Evolutionary conservation across 78 protist genomes (phyloP).

Genomic region (Dictyostelium firmibasis): DNA sequence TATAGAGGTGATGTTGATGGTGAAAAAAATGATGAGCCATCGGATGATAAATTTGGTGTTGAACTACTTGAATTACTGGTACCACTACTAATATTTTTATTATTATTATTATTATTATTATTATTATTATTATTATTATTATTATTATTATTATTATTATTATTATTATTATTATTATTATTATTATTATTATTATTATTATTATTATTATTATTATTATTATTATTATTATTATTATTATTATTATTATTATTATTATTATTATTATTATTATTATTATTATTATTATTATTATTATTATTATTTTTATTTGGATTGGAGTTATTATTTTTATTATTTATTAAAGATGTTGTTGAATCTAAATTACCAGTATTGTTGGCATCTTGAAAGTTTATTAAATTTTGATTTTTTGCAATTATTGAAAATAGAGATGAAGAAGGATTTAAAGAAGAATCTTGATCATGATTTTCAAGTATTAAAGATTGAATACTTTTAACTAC

Average conservation of each 20-base stretch:
- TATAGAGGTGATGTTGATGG: not conserved
- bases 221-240: not conserved
- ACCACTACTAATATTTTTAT: not conserved
- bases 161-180: not conserved
- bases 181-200: not conserved
- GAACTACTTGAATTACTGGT: not conserved
- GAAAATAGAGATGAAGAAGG: not conserved
- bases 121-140: not conserved
- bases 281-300: not conserved
- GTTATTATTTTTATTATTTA: not conserved
- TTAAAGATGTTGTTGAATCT: not conserved
- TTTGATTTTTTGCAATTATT: conserved; percentile 1
- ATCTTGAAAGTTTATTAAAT: not conserved
- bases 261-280: not conserved
- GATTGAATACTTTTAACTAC: conserved; percentile 15
- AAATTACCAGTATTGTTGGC: not conserved
- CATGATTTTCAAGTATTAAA: not conserved
- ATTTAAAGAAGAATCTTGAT: not conserved
- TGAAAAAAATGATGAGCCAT: not conserved
- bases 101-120: not conserved
- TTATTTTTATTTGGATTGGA: not conserved
- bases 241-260: not conserved
- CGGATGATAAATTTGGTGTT: not conserved
- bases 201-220: not conserved
- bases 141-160: not conserved